A percentile compares a stretch with the other conserved stretches of the same genome.
These are phyloP conservation scores for Cyberlindnera meyerae DNA, from an alignment of 805 yeast species.

Conservation along the genomic window DNA sequence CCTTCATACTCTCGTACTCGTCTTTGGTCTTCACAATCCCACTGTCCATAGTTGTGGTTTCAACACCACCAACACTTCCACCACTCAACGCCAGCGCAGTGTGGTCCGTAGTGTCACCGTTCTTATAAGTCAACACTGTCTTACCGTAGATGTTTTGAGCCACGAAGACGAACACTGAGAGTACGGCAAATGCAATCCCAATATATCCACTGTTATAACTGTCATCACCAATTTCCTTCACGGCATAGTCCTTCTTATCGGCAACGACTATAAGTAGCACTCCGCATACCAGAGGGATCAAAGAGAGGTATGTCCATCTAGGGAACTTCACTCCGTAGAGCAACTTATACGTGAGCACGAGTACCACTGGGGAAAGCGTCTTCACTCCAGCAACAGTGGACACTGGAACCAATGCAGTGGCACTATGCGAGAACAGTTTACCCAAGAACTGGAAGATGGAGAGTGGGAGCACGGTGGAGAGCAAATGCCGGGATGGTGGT, in stretches of 20 bases:
- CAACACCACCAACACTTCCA: neutral
- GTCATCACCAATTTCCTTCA: constrained; percentile 34
- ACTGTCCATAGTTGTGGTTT: constrained; percentile 5
- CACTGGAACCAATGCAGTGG: constrained; percentile 60
- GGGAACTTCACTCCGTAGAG: constrained; percentile 48
- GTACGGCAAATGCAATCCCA: constrained; percentile 66
- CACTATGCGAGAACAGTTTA: constrained; percentile 55
- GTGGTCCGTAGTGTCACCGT: constrained; percentile 21
- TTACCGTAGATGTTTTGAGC: constrained; percentile 85
- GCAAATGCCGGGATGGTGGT: constrained; percentile 34
- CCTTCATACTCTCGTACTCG: constrained; percentile 9
- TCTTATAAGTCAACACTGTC: constrained; percentile 57
- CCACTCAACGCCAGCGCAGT: constrained; percentile 20
- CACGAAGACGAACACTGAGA: constrained; percentile 72
- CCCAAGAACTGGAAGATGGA: constrained; percentile 65
- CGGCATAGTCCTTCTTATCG: constrained; percentile 28
- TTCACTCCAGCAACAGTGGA: constrained; percentile 70
- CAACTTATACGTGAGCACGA: constrained; percentile 51
- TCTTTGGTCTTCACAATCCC: neutral
- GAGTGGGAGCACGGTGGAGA: constrained; percentile 53
- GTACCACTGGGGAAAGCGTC: constrained; percentile 59
- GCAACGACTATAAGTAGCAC: constrained; percentile 37
- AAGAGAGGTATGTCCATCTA: constrained; percentile 43
- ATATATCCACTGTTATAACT: too few relatives aligned
- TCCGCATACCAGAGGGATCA: constrained; percentile 48